Conservation (phyloP, 2,329 filamentous ascomycete species). For the Colletotrichum falcatum region DNA sequence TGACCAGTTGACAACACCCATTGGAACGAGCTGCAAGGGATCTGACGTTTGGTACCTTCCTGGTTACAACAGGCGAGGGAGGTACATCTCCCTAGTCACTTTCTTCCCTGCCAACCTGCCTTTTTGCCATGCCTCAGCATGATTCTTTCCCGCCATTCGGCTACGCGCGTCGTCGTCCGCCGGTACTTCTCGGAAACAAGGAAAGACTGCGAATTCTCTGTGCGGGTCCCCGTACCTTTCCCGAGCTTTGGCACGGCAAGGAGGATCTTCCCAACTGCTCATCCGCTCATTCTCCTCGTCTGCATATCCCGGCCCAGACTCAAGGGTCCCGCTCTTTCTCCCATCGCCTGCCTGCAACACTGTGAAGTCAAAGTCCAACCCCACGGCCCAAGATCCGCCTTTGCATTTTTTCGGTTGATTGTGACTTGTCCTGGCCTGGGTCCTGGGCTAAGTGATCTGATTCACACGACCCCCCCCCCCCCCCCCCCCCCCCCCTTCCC, state of each 20-base stretch:
- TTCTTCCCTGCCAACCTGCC: constrained; percentile 11
- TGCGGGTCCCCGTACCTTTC: neutral
- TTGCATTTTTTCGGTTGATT: constrained; percentile 31
- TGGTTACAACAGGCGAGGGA: neutral
- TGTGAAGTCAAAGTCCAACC: constrained; percentile 32
- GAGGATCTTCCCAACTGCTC: constrained; percentile 17
- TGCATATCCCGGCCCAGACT: constrained; percentile 28
- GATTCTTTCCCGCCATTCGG: constrained; percentile 14
- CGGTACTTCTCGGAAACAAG: constrained; percentile 27
- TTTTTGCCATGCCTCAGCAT: constrained; percentile 16
- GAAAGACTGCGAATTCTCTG: neutral
- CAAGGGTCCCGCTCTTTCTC: constrained; percentile 25
- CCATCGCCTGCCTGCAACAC: constrained; percentile 14
- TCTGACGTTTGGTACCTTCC: constrained; percentile 7
- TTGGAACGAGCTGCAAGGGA: constrained; percentile 26
- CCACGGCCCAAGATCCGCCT: constrained; percentile 22
- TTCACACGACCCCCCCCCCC: constrained; percentile 34
- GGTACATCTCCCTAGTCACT: constrained; percentile 5
- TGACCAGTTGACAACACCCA: constrained; percentile 20
- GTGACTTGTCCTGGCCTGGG: constrained; percentile 28
- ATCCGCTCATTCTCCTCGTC: constrained; percentile 25
- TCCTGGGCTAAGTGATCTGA: constrained; percentile 27
- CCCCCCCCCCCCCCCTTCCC: constrained; percentile 34
- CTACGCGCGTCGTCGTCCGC: constrained; percentile 30
- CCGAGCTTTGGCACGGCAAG: no score